phyloP scores from a whole-genome alignment of 2,329 filamentous ascomycete species.

The Huntiella omanensis region DNA sequence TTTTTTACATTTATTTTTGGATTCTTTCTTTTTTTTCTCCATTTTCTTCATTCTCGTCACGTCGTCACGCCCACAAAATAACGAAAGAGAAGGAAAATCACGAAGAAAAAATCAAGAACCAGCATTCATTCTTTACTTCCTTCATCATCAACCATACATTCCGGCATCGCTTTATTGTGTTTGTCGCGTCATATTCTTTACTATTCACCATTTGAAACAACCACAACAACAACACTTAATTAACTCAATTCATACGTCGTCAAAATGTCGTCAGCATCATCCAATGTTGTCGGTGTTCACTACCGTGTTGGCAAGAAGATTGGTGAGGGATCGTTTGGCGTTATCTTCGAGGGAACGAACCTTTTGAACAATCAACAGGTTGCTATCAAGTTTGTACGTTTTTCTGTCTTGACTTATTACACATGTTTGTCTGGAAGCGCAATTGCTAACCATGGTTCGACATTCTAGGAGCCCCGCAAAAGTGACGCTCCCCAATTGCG shows the following conservation, averaged over 20 bases:
- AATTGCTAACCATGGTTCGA: slow-evolving; percentile 2
- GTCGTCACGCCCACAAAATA: background rate
- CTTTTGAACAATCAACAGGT: slow-evolving; percentile 98
- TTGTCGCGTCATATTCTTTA: background rate
- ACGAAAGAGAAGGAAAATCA: background rate
- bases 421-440: background rate
- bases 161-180: background rate
- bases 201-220: background rate
- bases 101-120: background rate
- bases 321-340: slow-evolving; percentile 93
- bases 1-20: slow-evolving; percentile 3
- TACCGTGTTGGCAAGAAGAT: slow-evolving; percentile 99
- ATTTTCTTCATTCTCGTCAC: background rate
- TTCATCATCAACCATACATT: background rate
- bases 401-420: background rate
- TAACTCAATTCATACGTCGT: slow-evolving; percentile 6
- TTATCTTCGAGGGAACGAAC: slow-evolving; percentile 97
- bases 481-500: slow-evolving; percentile 94
- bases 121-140: slow-evolving; percentile 2
- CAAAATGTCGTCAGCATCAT: slow-evolving; percentile 71
- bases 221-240: background rate
- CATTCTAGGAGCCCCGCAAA: slow-evolving; percentile 77
- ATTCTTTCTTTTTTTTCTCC: slow-evolving; percentile 1
- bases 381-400: slow-evolving; percentile 89
- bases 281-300: slow-evolving; percentile 96